A percentile compares a stretch with the other conserved stretches of the same genome.
Conservation (phyloP, 2,329 filamentous ascomycete genomes). For the Aspergillus aculeatus region DNA sequence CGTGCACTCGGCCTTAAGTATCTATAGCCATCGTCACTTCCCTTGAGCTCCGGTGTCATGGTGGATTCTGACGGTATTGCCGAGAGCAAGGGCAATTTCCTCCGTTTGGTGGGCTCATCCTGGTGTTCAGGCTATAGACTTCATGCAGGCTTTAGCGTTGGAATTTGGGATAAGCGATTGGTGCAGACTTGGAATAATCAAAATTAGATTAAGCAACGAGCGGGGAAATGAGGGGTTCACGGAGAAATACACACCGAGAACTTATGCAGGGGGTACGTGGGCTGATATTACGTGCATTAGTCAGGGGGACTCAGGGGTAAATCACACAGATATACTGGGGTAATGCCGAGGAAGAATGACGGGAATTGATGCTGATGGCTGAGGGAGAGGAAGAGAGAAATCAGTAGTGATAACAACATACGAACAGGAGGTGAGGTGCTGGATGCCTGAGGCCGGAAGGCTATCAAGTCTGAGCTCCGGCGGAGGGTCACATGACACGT, state of each 20-base stretch:
- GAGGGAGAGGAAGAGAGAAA: neutral
- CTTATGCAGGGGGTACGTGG: neutral
- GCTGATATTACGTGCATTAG: neutral
- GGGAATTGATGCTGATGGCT: neutral
- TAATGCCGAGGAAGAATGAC: neutral
- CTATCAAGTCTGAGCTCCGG: neutral
- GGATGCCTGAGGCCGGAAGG: neutral
- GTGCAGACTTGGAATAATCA: neutral
- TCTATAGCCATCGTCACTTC: neutral
- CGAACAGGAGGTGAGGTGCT: neutral
- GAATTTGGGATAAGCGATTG: neutral
- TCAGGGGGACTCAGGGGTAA: neutral
- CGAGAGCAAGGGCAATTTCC: neutral
- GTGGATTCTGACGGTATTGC: neutral
- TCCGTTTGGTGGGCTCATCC: neutral
- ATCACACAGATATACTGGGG: neutral
- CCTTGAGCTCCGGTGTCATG: neutral
- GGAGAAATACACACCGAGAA: neutral
- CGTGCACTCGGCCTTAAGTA: neutral
- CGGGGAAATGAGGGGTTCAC: neutral
- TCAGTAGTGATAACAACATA: too few species aligned
- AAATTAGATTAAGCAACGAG: neutral
- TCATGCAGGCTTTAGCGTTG: neutral
- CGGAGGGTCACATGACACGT: neutral
- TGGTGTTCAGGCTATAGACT: neutral